These are phyloP conservation scores for Cyclotella sp. DNA, from an alignment of 108 stramenopile species.

Conservation along the genomic window DNA sequence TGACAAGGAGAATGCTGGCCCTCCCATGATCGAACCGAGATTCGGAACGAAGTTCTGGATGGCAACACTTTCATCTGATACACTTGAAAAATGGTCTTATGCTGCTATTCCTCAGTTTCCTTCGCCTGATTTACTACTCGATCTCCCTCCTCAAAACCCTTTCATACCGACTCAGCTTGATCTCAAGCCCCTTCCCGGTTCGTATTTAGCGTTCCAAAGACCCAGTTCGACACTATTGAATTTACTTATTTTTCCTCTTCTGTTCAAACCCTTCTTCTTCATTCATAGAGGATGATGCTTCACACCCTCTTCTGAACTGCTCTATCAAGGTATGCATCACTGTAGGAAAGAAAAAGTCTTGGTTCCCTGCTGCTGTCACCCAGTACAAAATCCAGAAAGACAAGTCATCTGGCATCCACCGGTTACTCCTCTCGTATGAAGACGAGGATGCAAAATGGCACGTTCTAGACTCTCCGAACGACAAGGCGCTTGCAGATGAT, in stretches of 20 bases:
- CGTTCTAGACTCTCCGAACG: slow-evolving; percentile 53
- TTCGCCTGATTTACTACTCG: slow-evolving; percentile 50
- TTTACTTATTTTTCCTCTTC: neutral
- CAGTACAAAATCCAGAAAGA: slow-evolving; percentile 71
- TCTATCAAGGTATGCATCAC: slow-evolving; percentile 78
- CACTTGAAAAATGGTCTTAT: slow-evolving; percentile 56
- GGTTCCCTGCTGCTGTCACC: slow-evolving; percentile 74
- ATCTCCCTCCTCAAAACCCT: slow-evolving; percentile 75
- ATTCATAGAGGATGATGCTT: slow-evolving; percentile 55
- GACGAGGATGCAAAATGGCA: slow-evolving; percentile 87
- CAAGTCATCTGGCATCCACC: slow-evolving; percentile 5
- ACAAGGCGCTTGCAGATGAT: slow-evolving; percentile 27
- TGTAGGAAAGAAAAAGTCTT: slow-evolving; percentile 75
- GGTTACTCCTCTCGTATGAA: slow-evolving; percentile 73
- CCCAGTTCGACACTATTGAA: neutral
- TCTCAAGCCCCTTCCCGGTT: slow-evolving; percentile 67
- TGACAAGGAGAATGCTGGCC: slow-evolving; percentile 23
- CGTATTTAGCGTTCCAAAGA: neutral
- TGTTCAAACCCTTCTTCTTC: neutral
- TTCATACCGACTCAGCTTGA: slow-evolving; percentile 77
- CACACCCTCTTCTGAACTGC: slow-evolving; percentile 78
- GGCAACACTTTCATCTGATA: slow-evolving; percentile 40
- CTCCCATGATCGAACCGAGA: slow-evolving; percentile 55
- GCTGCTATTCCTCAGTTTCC: slow-evolving; percentile 56
- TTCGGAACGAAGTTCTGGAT: slow-evolving; percentile 74